Percentiles rank a stretch among this genome's conserved stretches.
These are phyloP conservation scores for Umbelopsis vinacea DNA, from an alignment of 192 early-diverging fungal genomes.

Conservation along the genomic window DNA sequence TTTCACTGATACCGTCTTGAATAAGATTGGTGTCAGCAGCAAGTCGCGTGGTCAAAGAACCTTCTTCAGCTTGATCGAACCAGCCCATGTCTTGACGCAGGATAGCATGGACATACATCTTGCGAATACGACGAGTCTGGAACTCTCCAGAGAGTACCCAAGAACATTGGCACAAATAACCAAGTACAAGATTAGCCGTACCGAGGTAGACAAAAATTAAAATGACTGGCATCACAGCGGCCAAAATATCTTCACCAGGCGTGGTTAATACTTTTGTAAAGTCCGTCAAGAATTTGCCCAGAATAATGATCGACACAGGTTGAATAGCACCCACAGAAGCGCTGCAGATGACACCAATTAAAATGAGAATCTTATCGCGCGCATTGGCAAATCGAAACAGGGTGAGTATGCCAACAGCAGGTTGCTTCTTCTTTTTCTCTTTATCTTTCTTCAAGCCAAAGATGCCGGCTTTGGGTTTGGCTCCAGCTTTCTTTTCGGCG, in stretches of 20 bases:
- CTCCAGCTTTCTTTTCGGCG: neutral
- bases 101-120: constrained; percentile 71
- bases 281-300: constrained; percentile 34
- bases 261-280: neutral
- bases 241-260: constrained; percentile 8
- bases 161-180: constrained; percentile 64
- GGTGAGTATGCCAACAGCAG: constrained; percentile 56
- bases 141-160: constrained; percentile 61
- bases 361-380: constrained; percentile 23
- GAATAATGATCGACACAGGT: constrained; percentile 37
- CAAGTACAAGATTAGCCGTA: constrained; percentile 53
- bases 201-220: constrained; percentile 64
- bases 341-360: constrained; percentile 25
- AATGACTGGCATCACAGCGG: constrained; percentile 30
- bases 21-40: constrained; percentile 81
- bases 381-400: constrained; percentile 69
- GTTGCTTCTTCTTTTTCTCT: constrained; percentile 47
- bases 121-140: constrained; percentile 72
- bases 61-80: constrained; percentile 79
- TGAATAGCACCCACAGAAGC: constrained; percentile 37
- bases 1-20: constrained; percentile 87
- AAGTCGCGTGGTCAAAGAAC: constrained; percentile 83
- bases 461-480: constrained; percentile 14
- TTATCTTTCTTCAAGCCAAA: constrained; percentile 17
- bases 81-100: constrained; percentile 84